Conservation (phyloP, 495 filamentous ascomycete genomes). For the Rostrohypoxylon terebratum region DNA sequence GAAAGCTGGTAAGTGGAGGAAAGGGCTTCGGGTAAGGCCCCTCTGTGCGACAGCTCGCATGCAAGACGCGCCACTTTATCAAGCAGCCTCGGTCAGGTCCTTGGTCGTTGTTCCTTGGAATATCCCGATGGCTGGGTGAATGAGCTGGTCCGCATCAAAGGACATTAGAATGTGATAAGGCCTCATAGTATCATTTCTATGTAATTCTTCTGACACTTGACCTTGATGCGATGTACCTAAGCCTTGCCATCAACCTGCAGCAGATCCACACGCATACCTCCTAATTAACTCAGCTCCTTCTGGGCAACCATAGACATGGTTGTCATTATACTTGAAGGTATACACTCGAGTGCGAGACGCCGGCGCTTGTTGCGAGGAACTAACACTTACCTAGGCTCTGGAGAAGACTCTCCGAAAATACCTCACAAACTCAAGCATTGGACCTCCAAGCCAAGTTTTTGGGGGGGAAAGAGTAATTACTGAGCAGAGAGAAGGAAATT, state of each 20-base stretch:
- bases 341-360: constrained; percentile 6
- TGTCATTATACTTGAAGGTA: neutral
- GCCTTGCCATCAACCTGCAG: constrained; percentile 28
- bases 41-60: constrained; percentile 38
- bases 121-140: constrained; percentile 29
- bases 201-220: constrained; percentile 21
- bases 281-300: constrained; percentile 10
- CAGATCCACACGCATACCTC: constrained; percentile 1
- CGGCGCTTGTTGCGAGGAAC: constrained; percentile 8
- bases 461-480: constrained; percentile 14
- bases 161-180: constrained; percentile 40
- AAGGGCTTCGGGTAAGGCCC: constrained; percentile 46
- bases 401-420: constrained; percentile 3
- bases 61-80: constrained; percentile 43
- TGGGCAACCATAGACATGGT: neutral
- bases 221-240: constrained; percentile 27
- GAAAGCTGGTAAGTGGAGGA: constrained; percentile 36
- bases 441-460: neutral
- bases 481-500: constrained; percentile 16
- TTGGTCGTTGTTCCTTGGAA: constrained; percentile 29
- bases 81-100: constrained; percentile 41
- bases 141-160: constrained; percentile 34
- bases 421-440: neutral
- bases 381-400: constrained; percentile 1
- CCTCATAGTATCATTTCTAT: constrained; percentile 33